phyloP scores from a whole-genome alignment of 2,329 filamentous ascomycete genomes.

The Colletotrichum costaricense region DNA sequence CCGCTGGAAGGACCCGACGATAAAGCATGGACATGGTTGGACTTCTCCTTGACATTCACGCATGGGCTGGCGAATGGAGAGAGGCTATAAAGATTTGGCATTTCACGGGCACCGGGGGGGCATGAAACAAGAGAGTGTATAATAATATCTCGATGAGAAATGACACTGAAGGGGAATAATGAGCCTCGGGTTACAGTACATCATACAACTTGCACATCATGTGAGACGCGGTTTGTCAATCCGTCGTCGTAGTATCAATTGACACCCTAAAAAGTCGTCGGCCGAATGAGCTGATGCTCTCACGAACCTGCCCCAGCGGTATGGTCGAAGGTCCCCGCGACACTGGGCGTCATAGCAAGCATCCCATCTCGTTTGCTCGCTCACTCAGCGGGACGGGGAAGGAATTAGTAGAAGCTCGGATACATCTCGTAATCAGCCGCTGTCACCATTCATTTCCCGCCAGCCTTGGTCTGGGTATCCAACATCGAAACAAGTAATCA shows the following conservation, averaged over 20 bases:
- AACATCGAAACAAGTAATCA: neutral
- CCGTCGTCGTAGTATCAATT: neutral
- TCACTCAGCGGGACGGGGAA: neutral
- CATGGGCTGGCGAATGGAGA: conserved; percentile 32
- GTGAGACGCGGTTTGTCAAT: too few relatives aligned
- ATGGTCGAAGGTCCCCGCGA: too few relatives aligned
- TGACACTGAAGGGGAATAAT: conserved; percentile 22
- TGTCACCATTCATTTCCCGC: neutral
- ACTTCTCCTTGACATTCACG: conserved; percentile 17
- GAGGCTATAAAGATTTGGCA: conserved; percentile 17
- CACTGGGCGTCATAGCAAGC: neutral
- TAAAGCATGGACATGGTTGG: conserved; percentile 22
- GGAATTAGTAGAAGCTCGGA: neutral
- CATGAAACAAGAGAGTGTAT: conserved; percentile 32
- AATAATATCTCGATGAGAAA: conserved; percentile 33
- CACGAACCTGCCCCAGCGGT: too few relatives aligned
- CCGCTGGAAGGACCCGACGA: conserved; percentile 37
- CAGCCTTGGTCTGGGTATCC: neutral
- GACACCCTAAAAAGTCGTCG: neutral
- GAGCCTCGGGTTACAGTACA: neutral
- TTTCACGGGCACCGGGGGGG: conserved; percentile 6
- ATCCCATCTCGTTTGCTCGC: neutral
- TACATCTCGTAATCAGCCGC: neutral
- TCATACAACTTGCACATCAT: neutral
- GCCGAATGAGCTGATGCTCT: neutral